Evolutionary conservation across 2,329 filamentous ascomycete species (phyloP).

Genomic region (Rhytidhysteron rufulum): DNA sequence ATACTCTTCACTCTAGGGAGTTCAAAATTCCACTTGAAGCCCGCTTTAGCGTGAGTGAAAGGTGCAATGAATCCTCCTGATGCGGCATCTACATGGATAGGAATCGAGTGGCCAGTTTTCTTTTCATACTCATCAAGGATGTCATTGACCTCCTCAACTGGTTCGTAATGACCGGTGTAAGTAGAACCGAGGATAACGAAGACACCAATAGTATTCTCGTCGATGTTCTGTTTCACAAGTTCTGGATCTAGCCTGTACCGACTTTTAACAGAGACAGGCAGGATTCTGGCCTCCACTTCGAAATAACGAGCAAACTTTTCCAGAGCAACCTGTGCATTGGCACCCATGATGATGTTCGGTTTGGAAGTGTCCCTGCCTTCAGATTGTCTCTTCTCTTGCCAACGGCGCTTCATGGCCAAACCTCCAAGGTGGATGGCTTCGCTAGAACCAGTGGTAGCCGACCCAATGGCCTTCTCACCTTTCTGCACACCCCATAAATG

Average conservation of each 20-base stretch:
- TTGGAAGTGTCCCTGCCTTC: constrained; percentile 60
- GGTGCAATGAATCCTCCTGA: constrained; percentile 61
- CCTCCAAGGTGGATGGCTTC: constrained; percentile 69
- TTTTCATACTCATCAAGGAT: constrained; percentile 62
- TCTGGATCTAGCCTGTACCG: constrained; percentile 61
- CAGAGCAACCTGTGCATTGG: constrained; percentile 68
- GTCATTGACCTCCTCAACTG: constrained; percentile 63
- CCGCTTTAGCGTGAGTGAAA: constrained; percentile 54
- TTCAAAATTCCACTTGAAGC: constrained; percentile 56
- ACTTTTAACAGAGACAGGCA: constrained; percentile 60
- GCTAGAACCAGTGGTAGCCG: constrained; percentile 67
- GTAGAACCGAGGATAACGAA: constrained; percentile 70
- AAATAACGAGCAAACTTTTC: constrained; percentile 74
- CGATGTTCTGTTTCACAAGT: constrained; percentile 62
- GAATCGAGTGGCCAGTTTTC: constrained; percentile 60
- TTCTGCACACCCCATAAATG: constrained; percentile 62
- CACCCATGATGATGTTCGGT: constrained; percentile 72
- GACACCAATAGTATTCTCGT: constrained; percentile 74
- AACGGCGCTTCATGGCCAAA: constrained; percentile 70
- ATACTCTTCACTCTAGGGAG: constrained; percentile 63
- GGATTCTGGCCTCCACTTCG: constrained; percentile 64
- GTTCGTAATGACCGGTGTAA: constrained; percentile 71
- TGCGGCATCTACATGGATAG: constrained; percentile 63
- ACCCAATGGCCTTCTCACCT: constrained; percentile 62
- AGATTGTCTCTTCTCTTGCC: constrained; percentile 60